phyloP scores from a whole-genome alignment of 2,329 filamentous ascomycete species.

The Penicillium polonicum region DNA sequence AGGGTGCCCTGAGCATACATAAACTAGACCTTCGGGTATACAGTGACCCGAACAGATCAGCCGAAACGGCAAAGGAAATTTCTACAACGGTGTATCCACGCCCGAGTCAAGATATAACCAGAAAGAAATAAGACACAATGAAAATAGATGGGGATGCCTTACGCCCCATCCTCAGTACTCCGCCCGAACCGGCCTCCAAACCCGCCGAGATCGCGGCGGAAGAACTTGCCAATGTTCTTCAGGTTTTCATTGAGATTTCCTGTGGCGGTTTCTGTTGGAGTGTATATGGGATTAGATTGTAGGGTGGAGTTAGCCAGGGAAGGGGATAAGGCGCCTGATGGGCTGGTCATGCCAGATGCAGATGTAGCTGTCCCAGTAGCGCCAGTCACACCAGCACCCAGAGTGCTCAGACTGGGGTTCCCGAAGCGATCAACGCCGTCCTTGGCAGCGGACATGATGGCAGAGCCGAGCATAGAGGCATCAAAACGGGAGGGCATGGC shows the following conservation, averaged over 20 bases:
- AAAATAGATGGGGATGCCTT: not conserved
- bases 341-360: slow-evolving; percentile 30
- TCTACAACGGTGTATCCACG: not conserved
- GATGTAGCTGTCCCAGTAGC: slow-evolving; percentile 25
- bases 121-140: not conserved
- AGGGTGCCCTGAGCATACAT: not conserved
- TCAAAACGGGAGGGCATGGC: slow-evolving; percentile 67
- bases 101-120: not conserved
- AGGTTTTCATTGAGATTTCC: slow-evolving; percentile 87
- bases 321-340: slow-evolving; percentile 28
- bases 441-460: slow-evolving; percentile 80
- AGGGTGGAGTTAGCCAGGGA: slow-evolving; percentile 22
- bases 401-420: slow-evolving; percentile 51
- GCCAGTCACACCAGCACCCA: slow-evolving; percentile 33
- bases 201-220: slow-evolving; percentile 78
- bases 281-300: slow-evolving; percentile 21
- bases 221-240: slow-evolving; percentile 95
- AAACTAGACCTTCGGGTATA: not conserved
- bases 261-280: slow-evolving; percentile 46
- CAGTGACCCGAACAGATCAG: not conserved
- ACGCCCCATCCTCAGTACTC: slow-evolving; percentile 20
- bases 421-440: slow-evolving; percentile 79
- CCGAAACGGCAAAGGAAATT: not conserved
- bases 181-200: slow-evolving; percentile 69
- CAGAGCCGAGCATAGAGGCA: slow-evolving; percentile 77